phyloP scores from a whole-genome alignment of 2,329 filamentous ascomycete genomes.

The Didymella pinodella region DNA sequence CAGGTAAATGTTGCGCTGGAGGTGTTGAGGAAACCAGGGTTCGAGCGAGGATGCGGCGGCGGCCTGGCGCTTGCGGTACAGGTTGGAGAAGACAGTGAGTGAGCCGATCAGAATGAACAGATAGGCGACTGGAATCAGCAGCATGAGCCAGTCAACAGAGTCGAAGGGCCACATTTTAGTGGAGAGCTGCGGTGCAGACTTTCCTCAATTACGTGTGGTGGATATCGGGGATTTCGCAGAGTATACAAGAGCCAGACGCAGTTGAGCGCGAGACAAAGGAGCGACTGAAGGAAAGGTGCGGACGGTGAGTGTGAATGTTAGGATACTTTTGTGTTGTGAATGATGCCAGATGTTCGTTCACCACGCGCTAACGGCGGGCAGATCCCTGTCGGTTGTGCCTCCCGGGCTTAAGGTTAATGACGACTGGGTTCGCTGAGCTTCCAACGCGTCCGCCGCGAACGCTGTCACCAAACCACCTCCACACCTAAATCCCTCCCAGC shows the following conservation, averaged over 20 bases:
- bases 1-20: slow-evolving; percentile 93
- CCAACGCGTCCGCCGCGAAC: slow-evolving; percentile 10
- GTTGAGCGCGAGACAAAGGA: slow-evolving; percentile 9
- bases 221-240: neutral
- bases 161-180: slow-evolving; percentile 48
- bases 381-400: slow-evolving; percentile 18
- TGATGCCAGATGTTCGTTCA: slow-evolving; percentile 25
- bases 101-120: slow-evolving; percentile 86
- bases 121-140: slow-evolving; percentile 88
- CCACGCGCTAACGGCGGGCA: slow-evolving; percentile 16
- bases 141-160: slow-evolving; percentile 79
- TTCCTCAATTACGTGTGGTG: slow-evolving; percentile 5
- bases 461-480: slow-evolving; percentile 8
- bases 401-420: slow-evolving; percentile 16
- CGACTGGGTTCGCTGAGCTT: slow-evolving; percentile 21
- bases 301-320: slow-evolving; percentile 8
- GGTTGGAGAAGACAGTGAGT: slow-evolving; percentile 87
- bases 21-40: slow-evolving; percentile 91
- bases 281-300: slow-evolving; percentile 14
- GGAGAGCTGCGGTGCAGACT: slow-evolving; percentile 18
- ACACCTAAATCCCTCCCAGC: neutral
- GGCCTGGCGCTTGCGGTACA: slow-evolving; percentile 93
- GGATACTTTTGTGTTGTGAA: slow-evolving; percentile 19
- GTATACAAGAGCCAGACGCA: neutral
- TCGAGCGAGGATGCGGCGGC: slow-evolving; percentile 80